These are phyloP conservation scores for Phoma herbarum DNA, from an alignment of 2,329 filamentous ascomycete species.

Conservation along the genomic window DNA sequence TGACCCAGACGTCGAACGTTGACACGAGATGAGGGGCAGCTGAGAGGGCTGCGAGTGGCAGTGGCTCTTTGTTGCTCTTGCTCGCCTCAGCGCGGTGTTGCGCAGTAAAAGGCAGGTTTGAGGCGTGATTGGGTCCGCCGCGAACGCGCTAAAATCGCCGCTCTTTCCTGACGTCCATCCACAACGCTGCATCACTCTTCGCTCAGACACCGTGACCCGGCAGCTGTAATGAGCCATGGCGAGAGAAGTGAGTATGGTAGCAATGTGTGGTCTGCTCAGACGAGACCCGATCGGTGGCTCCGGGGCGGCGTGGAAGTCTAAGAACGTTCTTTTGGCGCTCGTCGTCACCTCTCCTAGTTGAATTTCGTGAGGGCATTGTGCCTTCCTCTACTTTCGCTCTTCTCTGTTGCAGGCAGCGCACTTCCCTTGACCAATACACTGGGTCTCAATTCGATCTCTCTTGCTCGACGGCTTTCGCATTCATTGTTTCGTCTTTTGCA, in stretches of 20 bases:
- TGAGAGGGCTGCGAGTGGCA: constrained; percentile 35
- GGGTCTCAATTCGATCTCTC: constrained; percentile 12
- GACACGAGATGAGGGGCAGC: constrained; percentile 44
- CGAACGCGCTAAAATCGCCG: constrained; percentile 33
- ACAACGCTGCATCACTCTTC: constrained; percentile 37
- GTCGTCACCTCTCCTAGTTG: constrained; percentile 24
- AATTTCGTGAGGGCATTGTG: constrained; percentile 25
- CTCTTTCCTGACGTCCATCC: constrained; percentile 40
- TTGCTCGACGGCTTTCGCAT: constrained; percentile 20
- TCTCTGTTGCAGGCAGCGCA: constrained; percentile 19
- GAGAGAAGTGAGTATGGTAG: constrained; percentile 13
- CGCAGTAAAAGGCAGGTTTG: constrained; percentile 25
- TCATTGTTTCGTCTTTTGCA: constrained; percentile 9
- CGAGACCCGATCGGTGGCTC: constrained; percentile 18
- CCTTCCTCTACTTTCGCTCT: constrained; percentile 28
- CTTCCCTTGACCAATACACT: constrained; percentile 19
- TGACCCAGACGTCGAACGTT: constrained; percentile 16
- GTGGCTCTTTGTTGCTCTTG: constrained; percentile 22
- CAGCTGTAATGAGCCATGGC: constrained; percentile 35
- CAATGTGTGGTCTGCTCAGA: constrained; percentile 29
- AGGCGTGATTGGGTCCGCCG: constrained; percentile 34
- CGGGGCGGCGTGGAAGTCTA: constrained; percentile 20
- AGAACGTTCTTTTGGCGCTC: constrained; percentile 27
- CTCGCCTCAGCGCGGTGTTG: constrained; percentile 25
- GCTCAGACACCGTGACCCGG: constrained; percentile 29